Base-by-base conservation (phyloP, 306 rosid genomes). In the Quercus berberidifolia region DNA sequence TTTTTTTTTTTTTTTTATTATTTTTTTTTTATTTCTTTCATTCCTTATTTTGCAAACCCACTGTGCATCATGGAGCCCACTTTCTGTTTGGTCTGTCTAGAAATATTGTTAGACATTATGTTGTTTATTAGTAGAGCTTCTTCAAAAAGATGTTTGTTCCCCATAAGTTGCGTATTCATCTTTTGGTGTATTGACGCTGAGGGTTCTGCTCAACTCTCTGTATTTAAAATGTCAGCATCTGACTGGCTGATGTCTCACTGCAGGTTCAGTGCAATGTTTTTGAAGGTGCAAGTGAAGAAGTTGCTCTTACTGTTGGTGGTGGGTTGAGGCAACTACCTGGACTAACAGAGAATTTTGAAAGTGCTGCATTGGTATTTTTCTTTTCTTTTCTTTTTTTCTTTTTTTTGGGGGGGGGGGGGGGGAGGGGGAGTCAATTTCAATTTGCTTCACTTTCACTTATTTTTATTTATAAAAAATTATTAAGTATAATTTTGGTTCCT, bases 211-310 rank as follows among this genome's bases (percentile, higher is more conserved):
- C 62, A 35, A 46, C 25, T 70, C 56, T 69, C 49, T 56, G 54
- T 69, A 59, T 76, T 51, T 43, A 49, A 49, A 49, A 26, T 71
- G 26, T 76, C 19, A 58, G 71, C 70, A 72, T 81, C 65, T 85
- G 73, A 54, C 35, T 60, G 23, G 13, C 71, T 70, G 59, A 68
- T 84, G 55, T 84, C 75, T 79, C 33, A 41, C 74, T 83, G 83
- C 95, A 94, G 98, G 91, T 83, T 55, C 98, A 94, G 33, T 91
- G 95, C 82, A 92, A 94, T 84, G 92, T 90, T 81, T 94, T 94
- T 69, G 90, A 94, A 89, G 98, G 97, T 75, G 95, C 83, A 65
- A 85, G 78, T 60, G 97, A 94, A 76, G 95, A 94, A 73, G 84
- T 91, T 76, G 91, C 97, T 62, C 97, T 94, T 43, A 94, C 98